phyloP scores from a whole-genome alignment of 2,329 filamentous ascomycete species.

The Cladosporium sp. region DNA sequence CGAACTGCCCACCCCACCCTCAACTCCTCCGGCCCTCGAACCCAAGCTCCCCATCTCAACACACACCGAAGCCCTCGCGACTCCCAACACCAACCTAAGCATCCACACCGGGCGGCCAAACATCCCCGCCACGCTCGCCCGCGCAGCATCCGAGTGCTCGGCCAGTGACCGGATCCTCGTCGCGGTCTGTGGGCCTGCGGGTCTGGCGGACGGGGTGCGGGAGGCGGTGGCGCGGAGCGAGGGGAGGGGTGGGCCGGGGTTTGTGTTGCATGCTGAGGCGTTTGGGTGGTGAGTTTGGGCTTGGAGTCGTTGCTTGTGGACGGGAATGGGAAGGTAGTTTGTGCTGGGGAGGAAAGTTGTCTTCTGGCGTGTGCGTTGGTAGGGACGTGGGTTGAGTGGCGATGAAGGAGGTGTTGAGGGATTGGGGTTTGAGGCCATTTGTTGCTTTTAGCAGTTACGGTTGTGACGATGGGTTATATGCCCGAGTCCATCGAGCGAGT shows the following conservation, averaged over 20 bases:
- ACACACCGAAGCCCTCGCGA: neutral
- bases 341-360: no score
- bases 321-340: no score
- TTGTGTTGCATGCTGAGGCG: conserved; percentile 19
- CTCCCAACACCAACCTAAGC: neutral
- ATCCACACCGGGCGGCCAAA: conserved; percentile 11
- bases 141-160: conserved; percentile 3
- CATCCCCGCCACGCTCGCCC: conserved; percentile 11
- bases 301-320: no score
- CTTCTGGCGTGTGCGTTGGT: no score
- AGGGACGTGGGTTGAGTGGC: no score
- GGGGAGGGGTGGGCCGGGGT: conserved; percentile 13
- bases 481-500: no score
- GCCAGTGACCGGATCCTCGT: conserved; percentile 14
- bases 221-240: conserved; percentile 12
- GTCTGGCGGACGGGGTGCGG: conserved; percentile 14
- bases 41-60: neutral
- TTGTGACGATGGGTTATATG: no score
- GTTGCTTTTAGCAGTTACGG: no score
- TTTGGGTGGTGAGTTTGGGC: conserved; percentile 14
- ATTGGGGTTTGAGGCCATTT: no score
- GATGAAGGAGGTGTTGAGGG: no score
- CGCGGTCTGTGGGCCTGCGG: conserved; percentile 26
- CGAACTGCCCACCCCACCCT: neutral
- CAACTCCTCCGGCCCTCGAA: neutral